phyloP scores from a whole-genome alignment of 1,284 basidiomycete genomes.

The Entoloma clypeatum region DNA sequence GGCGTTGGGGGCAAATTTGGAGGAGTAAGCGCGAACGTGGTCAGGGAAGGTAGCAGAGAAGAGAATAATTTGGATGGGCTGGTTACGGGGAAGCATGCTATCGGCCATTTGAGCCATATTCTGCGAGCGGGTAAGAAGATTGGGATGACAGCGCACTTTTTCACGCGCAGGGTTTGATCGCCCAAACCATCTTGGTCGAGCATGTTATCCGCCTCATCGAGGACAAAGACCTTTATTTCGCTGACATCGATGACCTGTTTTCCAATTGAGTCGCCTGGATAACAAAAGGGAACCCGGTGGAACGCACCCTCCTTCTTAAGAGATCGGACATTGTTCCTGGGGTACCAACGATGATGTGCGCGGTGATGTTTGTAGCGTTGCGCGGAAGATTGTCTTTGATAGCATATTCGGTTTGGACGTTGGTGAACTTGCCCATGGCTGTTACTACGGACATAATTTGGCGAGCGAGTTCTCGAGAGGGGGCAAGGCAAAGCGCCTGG shows the following conservation, averaged over 20 bases:
- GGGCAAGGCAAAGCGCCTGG: constrained; percentile 89
- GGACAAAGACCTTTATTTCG: constrained; percentile 88
- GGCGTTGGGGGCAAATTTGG: constrained; percentile 88
- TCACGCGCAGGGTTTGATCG: constrained; percentile 94
- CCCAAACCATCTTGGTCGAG: constrained; percentile 93
- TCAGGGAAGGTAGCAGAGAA: constrained; percentile 99
- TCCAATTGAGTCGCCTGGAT: not conserved
- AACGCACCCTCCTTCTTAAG: constrained; percentile 49
- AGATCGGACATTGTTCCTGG: constrained; percentile 95
- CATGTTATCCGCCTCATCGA: constrained; percentile 99
- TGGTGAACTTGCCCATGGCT: constrained; percentile 93
- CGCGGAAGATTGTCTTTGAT: constrained; percentile 82
- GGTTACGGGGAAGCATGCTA: constrained; percentile 63
- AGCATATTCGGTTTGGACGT: constrained; percentile 90
- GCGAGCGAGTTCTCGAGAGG: constrained; percentile 93
- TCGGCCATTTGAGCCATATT: not conserved
- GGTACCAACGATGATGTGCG: constrained; percentile 94
- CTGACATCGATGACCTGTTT: constrained; percentile 67
- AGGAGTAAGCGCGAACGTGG: constrained; percentile 85
- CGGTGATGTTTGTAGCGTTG: constrained; percentile 70
- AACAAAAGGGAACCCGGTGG: not conserved
- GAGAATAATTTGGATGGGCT: constrained; percentile 81
- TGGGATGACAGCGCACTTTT: constrained; percentile 63
- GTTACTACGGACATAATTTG: constrained; percentile 97
- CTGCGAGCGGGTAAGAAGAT: constrained; percentile 10